Conservation (phyloP, 495 filamentous ascomycete species). For the Neurospora terricola region DNA sequence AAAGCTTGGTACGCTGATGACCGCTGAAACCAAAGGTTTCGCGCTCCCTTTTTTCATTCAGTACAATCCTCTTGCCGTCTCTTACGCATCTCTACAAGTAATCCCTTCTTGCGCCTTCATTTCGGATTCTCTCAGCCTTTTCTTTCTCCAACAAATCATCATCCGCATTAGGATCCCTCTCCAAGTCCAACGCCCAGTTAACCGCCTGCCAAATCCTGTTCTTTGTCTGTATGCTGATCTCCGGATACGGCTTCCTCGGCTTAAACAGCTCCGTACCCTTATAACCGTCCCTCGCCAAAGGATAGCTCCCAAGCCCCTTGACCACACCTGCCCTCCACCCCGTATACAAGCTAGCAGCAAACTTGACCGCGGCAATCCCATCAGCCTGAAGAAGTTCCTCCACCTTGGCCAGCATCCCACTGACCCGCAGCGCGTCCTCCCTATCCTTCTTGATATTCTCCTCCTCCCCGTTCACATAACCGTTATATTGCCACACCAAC, state of each 20-base stretch:
- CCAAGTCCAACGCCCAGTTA: conserved; percentile 39
- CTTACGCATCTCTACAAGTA: neutral
- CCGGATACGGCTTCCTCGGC: conserved; percentile 50
- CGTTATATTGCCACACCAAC: conserved; percentile 41
- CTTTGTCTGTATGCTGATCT: conserved; percentile 38
- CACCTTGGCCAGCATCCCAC: conserved; percentile 36
- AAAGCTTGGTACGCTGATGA: neutral
- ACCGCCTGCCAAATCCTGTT: conserved; percentile 37
- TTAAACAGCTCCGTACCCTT: conserved; percentile 43
- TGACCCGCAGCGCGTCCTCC: conserved; percentile 45
- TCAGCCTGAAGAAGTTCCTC: conserved; percentile 46
- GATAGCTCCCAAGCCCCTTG: neutral
- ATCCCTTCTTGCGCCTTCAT: neutral
- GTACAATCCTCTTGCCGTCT: neutral
- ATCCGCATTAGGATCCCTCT: conserved; percentile 11
- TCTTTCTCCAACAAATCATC: neutral
- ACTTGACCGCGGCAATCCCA: conserved; percentile 58
- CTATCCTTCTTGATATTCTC: conserved; percentile 30
- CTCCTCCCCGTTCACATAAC: conserved; percentile 19
- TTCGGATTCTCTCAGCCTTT: too few species aligned
- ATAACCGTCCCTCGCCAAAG: neutral
- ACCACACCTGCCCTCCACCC: conserved; percentile 48
- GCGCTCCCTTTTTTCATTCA: too few species aligned
- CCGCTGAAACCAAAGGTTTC: too few species aligned
- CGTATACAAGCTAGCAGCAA: conserved; percentile 46